Base-by-base conservation (phyloP, 768 basidiomycete species). In the Suillus subluteus region DNA sequence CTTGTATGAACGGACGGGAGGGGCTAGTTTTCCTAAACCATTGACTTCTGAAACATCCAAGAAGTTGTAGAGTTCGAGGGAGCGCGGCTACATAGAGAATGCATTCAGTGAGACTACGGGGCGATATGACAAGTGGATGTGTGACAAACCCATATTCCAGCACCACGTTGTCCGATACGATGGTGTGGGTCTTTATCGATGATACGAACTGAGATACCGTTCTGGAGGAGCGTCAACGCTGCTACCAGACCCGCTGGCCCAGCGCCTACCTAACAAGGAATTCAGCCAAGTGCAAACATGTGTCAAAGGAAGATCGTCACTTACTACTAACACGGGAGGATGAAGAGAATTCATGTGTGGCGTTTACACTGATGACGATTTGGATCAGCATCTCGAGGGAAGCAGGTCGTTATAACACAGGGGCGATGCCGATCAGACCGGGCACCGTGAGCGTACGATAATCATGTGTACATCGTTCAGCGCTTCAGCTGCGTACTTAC, bases 181-280 rank as follows among this genome's bases (percentile, higher is more conserved):
- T 75, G 76, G 6, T 73, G 54, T 0, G 76, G 67, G 4, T 65
- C 54, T 37, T 67, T 65, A 3, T 67, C 66, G 16, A 67, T 67
- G 35, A 67, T 58, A 13, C 66, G 65, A 43, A 58, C 62, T 52
- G 32, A 68, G 15, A 81, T 65, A 6, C 74, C 76, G 41, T 76
- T 76, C 13, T 72, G 67, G 1, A 73, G 66, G 3, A 86, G 80
- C 8, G 77, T 70, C 2, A 83, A 75, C 1, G 82, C 83, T 58
- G 79, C 75, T 55, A 83, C 79, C 7, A 84, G 75, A 48, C 84
- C 83, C 40, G 81, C 78, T 11, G 84, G 83, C 12, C 84, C 83
- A 38, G 78, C 82, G 48, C 84, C 84, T 41, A 82, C 82, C 83
- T 84, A 26, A 48, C 26, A 44, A 62, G 9, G 35, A 12, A 35